These are phyloP conservation scores for Aleurites moluccanus DNA, from an alignment of 441 rosid genomes.

Conservation along the genomic window DNA sequence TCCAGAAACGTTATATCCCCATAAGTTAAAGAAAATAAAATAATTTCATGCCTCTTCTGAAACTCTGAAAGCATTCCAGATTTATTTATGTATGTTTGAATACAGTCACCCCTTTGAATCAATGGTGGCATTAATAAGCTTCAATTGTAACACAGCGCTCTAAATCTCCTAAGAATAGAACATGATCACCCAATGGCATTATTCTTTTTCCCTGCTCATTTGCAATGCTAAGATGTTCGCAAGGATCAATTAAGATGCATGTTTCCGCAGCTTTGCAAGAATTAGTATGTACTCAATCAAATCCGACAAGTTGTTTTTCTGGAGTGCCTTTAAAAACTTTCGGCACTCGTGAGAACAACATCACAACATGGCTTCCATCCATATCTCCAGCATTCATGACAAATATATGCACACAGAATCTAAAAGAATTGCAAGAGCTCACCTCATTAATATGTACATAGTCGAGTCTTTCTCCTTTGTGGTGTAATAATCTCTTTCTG, in stretches of 20 bases:
- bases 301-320: constrained; percentile 69
- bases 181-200: constrained; percentile 58
- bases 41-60: background rate
- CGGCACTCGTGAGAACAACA: constrained; percentile 63
- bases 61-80: background rate
- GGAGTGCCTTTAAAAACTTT: constrained; percentile 48
- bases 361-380: constrained; percentile 72
- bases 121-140: constrained; percentile 21
- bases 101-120: background rate
- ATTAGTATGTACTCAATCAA: constrained; percentile 58
- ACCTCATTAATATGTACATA: constrained; percentile 36
- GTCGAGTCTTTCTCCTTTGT: constrained; percentile 28
- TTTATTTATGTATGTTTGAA: background rate
- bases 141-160: constrained; percentile 50
- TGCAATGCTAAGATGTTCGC: constrained; percentile 61
- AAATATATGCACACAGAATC: constrained; percentile 44
- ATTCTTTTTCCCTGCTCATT: constrained; percentile 58
- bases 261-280: constrained; percentile 39
- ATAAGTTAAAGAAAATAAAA: background rate
- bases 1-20: too few species aligned
- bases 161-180: constrained; percentile 53
- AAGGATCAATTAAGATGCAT: constrained; percentile 67
- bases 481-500: constrained; percentile 40
- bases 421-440: constrained; percentile 50
- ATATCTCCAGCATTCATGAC: constrained; percentile 60